phyloP scores from a whole-genome alignment of 140 eudicot species.

The Stevia rebaudiana region DNA sequence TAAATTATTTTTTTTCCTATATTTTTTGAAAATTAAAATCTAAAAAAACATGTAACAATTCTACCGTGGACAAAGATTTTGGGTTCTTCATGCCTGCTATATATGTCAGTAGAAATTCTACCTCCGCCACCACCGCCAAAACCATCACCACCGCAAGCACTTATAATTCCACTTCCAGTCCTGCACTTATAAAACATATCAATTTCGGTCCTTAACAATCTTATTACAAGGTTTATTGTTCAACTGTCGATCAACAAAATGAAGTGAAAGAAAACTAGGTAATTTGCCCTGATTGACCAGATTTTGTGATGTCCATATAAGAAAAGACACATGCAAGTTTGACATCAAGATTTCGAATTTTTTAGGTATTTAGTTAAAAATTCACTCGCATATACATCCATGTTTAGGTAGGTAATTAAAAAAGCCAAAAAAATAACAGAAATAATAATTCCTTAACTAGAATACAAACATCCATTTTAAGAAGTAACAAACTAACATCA shows the following conservation, averaged over 20 bases:
- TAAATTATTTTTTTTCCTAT: not conserved
- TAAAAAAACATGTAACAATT: conserved; percentile 17
- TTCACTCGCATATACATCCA: not conserved
- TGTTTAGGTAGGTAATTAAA: not conserved
- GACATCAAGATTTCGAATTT: conserved; percentile 2
- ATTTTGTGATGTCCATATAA: conserved; percentile 2
- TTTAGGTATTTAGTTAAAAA: not conserved
- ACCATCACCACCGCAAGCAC: conserved; percentile 89
- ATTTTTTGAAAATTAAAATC: not conserved
- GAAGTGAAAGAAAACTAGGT: not conserved
- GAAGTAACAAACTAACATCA: conserved; percentile 2
- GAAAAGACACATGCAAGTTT: conserved; percentile 13
- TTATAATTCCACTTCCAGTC: conserved; percentile 70
- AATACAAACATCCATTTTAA: not conserved
- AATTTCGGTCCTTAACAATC: conserved; percentile 5
- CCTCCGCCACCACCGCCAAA: conserved; percentile 99
- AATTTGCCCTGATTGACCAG: conserved; percentile 5
- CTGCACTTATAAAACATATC: conserved; percentile 36
- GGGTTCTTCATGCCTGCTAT: conserved; percentile 95
- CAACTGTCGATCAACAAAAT: conserved; percentile 1
- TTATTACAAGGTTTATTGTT: not conserved
- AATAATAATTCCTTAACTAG: not conserved
- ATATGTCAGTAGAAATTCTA: conserved; percentile 81
- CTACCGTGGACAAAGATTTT: conserved; percentile 68
- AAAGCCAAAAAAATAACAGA: not conserved